phyloP scores from a whole-genome alignment of 768 basidiomycete species.

The Mycena floridula region DNA sequence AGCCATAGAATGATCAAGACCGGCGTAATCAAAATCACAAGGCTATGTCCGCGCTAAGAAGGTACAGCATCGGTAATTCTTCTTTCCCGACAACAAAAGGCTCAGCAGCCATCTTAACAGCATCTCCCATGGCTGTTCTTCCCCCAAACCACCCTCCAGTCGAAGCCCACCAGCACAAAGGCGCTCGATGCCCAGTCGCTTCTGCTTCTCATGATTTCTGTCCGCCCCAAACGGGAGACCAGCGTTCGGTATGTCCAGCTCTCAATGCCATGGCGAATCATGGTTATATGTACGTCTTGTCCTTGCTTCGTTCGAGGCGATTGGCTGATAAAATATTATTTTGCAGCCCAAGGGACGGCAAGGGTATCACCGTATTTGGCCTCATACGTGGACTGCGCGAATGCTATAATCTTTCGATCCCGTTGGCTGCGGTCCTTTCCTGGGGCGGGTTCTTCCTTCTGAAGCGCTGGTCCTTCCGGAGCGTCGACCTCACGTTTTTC shows the following conservation, averaged over 20 bases:
- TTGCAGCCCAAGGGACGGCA: conserved; percentile 46
- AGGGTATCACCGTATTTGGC: conserved; percentile 34
- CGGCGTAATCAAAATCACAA: no score
- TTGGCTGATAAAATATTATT: conserved; percentile 6
- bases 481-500: conserved; percentile 28
- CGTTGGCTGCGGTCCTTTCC: conserved; percentile 42
- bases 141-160: conserved; percentile 6
- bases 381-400: conserved; percentile 36
- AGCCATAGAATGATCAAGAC: no score
- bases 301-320: no score
- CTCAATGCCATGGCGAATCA: conserved; percentile 49
- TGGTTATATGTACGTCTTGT: conserved; percentile 44
- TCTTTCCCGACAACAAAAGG: no score
- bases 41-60: no score
- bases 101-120: no score
- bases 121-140: no score
- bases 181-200: conserved; percentile 1
- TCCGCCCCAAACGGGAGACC: conserved; percentile 18
- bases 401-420: conserved; percentile 45
- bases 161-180: background rate
- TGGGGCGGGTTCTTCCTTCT: conserved; percentile 41
- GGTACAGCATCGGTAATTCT: no score
- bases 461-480: conserved; percentile 30
- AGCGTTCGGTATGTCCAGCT: conserved; percentile 44
- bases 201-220: conserved; percentile 2